Evolutionary conservation across 2,329 filamentous ascomycete species (phyloP), one percentile per base, ranked within the genome.

Genomic region (Xylaria polymorpha): DNA sequence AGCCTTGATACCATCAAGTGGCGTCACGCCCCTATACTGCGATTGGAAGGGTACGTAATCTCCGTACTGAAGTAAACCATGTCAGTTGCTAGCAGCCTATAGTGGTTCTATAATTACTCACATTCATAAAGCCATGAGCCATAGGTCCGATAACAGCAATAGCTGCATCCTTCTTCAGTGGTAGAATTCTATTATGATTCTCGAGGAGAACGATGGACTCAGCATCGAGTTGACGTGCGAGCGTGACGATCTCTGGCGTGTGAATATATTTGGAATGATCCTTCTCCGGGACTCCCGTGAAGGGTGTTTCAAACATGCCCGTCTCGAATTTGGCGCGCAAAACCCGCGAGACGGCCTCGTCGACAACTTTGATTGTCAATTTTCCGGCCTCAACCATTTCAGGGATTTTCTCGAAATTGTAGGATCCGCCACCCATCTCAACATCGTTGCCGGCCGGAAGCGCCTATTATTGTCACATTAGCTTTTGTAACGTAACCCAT

Each of bases 381-480:
- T 86, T 88, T 0, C 90, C 90, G 1, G 85, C 83, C 63, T 87
- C 80, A 18, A 93, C 84, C 58, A 93, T 84, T 35, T 87, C 82
- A 6, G 91, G 89, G 61, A 94, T 92, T 43, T 84, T 86, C 71
- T 88, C 84, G 75, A 89, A 91, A 76, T 89, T 93, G 82, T 88
- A 93, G 22, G 88, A 90, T 22, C 92, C 91, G 46, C 91, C 91
- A 14, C 91, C 91, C 91, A 93, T 93, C 75, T 94, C 92, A 14
- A 91, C 85, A 73, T 93, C 91, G 59, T 89, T 91, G 3, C 92
- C 91, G 4, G 91, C 89, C 0, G 88, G 88, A 4, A 94, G 84
- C 9, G 88, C 82, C 80, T 86, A 67, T 15, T 7, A 44, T n/a
- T 20, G 15, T 48, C 25, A 41, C 25, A 57, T 72, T 56, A 71